These are phyloP conservation scores for Jaltomata sinuosa DNA, from an alignment of 257 asterid species.

Conservation along the genomic window DNA sequence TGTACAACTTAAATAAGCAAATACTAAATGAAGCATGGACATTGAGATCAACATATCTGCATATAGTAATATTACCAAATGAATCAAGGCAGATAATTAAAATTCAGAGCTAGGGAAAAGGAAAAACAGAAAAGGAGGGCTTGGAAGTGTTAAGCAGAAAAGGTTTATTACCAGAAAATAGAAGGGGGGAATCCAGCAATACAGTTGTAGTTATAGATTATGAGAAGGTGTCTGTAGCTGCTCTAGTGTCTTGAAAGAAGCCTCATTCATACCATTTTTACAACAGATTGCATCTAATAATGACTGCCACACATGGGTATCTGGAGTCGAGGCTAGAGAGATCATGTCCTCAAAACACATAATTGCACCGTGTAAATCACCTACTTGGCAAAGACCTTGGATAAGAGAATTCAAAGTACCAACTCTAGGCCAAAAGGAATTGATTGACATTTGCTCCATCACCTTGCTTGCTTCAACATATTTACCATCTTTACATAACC, in stretches of 20 bases:
- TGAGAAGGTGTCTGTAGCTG: neutral
- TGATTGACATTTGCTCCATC: slow-evolving; percentile 57
- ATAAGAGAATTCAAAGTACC: slow-evolving; percentile 40
- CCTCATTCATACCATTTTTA: slow-evolving; percentile 13
- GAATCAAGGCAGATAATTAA: neutral
- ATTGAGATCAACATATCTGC: neutral
- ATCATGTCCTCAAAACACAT: slow-evolving; percentile 89
- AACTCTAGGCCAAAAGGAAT: slow-evolving; percentile 48
- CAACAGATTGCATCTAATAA: slow-evolving; percentile 49
- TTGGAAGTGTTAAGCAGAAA: neutral
- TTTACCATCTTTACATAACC: slow-evolving; percentile 55
- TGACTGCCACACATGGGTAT: slow-evolving; percentile 49
- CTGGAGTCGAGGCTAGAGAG: slow-evolving; percentile 57
- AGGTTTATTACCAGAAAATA: neutral
- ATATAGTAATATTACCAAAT: neutral
- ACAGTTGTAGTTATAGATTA: neutral
- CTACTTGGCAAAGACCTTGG: slow-evolving; percentile 49
- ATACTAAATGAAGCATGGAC: neutral
- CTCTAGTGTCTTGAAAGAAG: slow-evolving; percentile 10
- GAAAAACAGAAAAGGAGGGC: neutral
- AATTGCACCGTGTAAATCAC: slow-evolving; percentile 50
- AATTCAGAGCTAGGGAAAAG: neutral
- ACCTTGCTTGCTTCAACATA: slow-evolving; percentile 59
- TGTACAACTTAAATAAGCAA: neutral
- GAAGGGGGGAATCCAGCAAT: neutral